These are phyloP conservation scores for Entelexis sorbosivorans DNA, from an alignment of 1,139 yeast species.

Conservation along the genomic window DNA sequence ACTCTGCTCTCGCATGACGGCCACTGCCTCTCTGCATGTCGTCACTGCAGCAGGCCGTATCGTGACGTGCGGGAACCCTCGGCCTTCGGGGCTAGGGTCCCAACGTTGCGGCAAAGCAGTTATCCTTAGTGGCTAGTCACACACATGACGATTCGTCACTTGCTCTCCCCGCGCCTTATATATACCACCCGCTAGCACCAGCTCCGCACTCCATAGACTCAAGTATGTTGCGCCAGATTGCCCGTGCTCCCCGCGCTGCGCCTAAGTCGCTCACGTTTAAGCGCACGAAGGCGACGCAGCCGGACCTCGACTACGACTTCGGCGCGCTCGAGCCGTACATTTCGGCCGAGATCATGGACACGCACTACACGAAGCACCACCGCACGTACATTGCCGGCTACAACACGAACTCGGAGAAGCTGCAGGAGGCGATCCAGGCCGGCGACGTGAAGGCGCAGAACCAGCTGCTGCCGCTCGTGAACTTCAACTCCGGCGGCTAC, in stretches of 20 bases:
- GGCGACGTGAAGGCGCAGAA: constrained; percentile 61
- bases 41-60: neutral
- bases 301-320: constrained; percentile 79
- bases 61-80: neutral
- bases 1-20: too few relatives aligned
- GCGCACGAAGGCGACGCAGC: constrained; percentile 53
- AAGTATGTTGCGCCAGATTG: constrained; percentile 12
- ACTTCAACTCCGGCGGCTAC: constrained; percentile 94
- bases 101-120: too few relatives aligned
- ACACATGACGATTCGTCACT: constrained; percentile 2
- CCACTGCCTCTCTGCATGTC: too few relatives aligned
- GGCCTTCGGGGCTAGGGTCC: too few relatives aligned
- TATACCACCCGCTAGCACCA: neutral
- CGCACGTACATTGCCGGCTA: constrained; percentile 87
- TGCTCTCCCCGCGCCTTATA: neutral
- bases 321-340: constrained; percentile 85
- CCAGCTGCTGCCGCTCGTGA: constrained; percentile 63
- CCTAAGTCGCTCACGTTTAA: constrained; percentile 13
- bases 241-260: constrained; percentile 9
- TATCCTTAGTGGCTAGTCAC: neutral
- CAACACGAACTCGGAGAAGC: constrained; percentile 72
- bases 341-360: constrained; percentile 78
- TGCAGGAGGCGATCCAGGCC: constrained; percentile 54
- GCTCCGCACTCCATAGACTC: neutral
- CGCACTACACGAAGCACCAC: constrained; percentile 86